Conservation (phyloP, 495 filamentous ascomycete genomes). For the Letharia columbiana region DNA sequence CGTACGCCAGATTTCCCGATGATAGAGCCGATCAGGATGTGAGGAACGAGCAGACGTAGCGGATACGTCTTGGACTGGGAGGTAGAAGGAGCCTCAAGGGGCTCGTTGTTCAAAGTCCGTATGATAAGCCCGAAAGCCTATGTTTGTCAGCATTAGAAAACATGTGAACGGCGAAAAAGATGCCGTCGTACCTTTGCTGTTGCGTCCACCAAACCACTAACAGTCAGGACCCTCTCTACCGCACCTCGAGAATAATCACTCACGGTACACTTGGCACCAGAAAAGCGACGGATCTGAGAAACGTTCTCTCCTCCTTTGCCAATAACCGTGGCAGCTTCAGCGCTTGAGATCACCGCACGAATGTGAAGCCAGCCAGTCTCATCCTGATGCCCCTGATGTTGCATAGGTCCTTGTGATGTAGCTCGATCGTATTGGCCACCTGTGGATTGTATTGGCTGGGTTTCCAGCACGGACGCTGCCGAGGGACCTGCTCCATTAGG, state of each 20-base stretch:
- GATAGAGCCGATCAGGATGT: constrained; percentile 96
- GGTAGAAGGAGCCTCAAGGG: constrained; percentile 73
- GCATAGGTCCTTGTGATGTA: constrained; percentile 40
- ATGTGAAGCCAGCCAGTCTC: constrained; percentile 96
- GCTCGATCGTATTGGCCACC: constrained; percentile 47
- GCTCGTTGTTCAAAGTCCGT: constrained; percentile 94
- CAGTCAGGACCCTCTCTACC: constrained; percentile 92
- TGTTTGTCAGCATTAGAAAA: constrained; percentile 15
- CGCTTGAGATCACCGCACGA: constrained; percentile 89
- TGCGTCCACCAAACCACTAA: constrained; percentile 89
- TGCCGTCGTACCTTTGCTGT: constrained; percentile 74
- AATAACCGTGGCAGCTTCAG: constrained; percentile 94
- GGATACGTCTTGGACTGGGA: constrained; percentile 95
- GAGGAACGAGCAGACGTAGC: constrained; percentile 87
- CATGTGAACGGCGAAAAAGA: constrained; percentile 5
- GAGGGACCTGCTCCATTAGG: constrained; percentile 42
- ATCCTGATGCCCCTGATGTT: constrained; percentile 55
- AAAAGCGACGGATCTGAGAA: constrained; percentile 81
- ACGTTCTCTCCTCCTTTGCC: constrained; percentile 98
- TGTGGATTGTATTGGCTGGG: constrained; percentile 61
- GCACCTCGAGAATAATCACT: constrained; percentile 96
- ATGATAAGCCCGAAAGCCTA: constrained; percentile 98
- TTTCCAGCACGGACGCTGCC: constrained; percentile 32
- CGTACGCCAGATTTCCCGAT: constrained; percentile 92
- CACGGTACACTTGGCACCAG: constrained; percentile 94